Percentiles rank a stretch among this genome's conserved stretches.
These are phyloP conservation scores for Blastobotrys peoriensis DNA, from an alignment of 805 yeast genomes.

Conservation along the genomic window DNA sequence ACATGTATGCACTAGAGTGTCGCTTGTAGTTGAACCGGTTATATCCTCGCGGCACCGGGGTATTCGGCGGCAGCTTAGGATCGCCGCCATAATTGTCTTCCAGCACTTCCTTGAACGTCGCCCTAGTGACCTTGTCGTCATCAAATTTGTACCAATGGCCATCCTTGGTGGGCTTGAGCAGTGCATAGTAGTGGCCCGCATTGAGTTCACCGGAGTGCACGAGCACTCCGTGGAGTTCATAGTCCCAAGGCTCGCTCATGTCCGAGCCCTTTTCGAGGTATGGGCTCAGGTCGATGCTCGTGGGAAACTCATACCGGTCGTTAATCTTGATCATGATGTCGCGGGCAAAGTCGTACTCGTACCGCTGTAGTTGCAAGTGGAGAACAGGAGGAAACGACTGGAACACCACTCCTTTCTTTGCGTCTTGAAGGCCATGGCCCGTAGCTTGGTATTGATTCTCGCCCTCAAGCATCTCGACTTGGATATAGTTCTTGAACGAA, in stretches of 20 bases:
- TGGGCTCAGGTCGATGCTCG: constrained; percentile 70
- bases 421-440: constrained; percentile 86
- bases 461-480: constrained; percentile 83
- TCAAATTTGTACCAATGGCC: constrained; percentile 88
- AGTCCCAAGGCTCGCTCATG: constrained; percentile 57
- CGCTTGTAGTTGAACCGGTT: constrained; percentile 49
- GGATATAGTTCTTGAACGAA: constrained; percentile 81
- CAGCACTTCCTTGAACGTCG: constrained; percentile 76
- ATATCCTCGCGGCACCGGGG: constrained; percentile 3
- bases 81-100: constrained; percentile 90
- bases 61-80: constrained; percentile 25
- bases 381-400: constrained; percentile 86
- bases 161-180: constrained; percentile 71
- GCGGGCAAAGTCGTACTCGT: constrained; percentile 86
- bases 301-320: constrained; percentile 87
- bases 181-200: constrained; percentile 93
- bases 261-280: constrained; percentile 56
- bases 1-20: constrained; percentile 94
- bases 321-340: constrained; percentile 87
- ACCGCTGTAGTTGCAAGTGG: constrained; percentile 88
- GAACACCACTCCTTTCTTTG: constrained; percentile 92
- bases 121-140: constrained; percentile 90
- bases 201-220: constrained; percentile 96
- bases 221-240: constrained; percentile 84
- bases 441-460: constrained; percentile 95